Conservation (phyloP, 2,329 filamentous ascomycete genomes). For the Penicillium sp. region DNA sequence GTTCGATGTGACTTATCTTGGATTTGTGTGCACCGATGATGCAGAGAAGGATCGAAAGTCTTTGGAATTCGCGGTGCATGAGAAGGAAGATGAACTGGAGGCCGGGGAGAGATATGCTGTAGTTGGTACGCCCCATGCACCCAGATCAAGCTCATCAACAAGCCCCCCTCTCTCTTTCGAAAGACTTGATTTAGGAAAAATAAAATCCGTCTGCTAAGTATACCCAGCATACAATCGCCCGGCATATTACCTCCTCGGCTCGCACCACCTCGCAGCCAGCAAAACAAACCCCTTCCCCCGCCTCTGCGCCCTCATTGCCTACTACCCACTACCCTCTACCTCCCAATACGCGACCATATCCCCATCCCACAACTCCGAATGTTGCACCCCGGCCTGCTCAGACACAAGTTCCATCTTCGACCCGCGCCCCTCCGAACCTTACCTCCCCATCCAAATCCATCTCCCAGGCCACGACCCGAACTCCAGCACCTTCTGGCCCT, state of each 20-base stretch:
- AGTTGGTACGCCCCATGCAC: conserved; percentile 50
- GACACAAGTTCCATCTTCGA: conserved; percentile 33
- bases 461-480: conserved; percentile 45
- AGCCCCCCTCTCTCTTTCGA: no score
- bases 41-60: conserved; percentile 52
- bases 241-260: conserved; percentile 56
- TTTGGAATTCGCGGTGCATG: conserved; percentile 51
- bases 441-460: conserved; percentile 56
- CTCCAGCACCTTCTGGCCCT: conserved; percentile 23
- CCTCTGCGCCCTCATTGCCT: conserved; percentile 60
- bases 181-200: no score
- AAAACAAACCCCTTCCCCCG: conserved; percentile 58
- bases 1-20: conserved; percentile 58
- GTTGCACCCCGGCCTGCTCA: conserved; percentile 34
- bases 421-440: conserved; percentile 27
- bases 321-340: conserved; percentile 49
- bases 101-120: conserved; percentile 60
- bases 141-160: neutral
- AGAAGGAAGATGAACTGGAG: conserved; percentile 55
- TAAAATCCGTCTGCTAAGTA: conserved; percentile 3
- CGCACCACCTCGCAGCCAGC: conserved; percentile 37
- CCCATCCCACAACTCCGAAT: conserved; percentile 7
- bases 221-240: conserved; percentile 59
- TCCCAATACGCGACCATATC: neutral
- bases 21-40: conserved; percentile 37